Evolutionary conservation across 2,329 filamentous ascomycete species (phyloP), one percentile per base, ranked within the genome.

Genomic region (Colletotrichum australisinense): DNA sequence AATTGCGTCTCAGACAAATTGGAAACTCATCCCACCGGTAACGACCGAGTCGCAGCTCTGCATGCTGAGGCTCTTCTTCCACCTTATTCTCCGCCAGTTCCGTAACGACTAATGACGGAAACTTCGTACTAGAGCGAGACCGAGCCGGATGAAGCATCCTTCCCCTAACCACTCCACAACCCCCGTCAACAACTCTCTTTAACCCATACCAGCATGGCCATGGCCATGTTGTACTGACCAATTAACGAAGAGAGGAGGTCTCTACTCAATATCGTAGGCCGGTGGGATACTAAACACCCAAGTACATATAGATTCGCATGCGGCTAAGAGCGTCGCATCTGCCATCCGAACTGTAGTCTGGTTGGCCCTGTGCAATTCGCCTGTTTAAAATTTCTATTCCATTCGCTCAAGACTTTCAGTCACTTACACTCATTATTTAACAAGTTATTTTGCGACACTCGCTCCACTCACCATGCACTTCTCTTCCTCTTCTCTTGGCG

Each of bases 1-100:
- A 52, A 57, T 24, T 7, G 14, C 26, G 57, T 72, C 53, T 63
- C 57, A 63, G 49, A 63, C 57, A 72, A 14, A 57, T 67, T 38
- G 11, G 26, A 67, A 62, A 26, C 58, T 26, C 11, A 56, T 35
- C 35, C 69, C 57, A 16, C 26, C 24, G 35, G 26, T 12, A 19
- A 24, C 24, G 24, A 11, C 16, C 32, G 22, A 32, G 8, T 24
- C 5, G 9, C 19, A 49, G 16, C 14, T 19, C 4, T 19, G 12
- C 19, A 6, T 1, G 38, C 5, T 11, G 12, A 28, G 7, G 9
- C 32, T 14, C 16, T 8, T 28, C 28, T 5, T 26, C 32, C 8
- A 1, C 9, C 16, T 42, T 42, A 42, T 16, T 42, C 16, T 42
- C 38, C 38, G 38, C 38, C 16, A 46, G 8, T 49, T 46, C 19